Percentiles rank a stretch among this genome's conserved stretches.
Evolutionary conservation across 2,329 filamentous ascomycete genomes (phyloP).

Genomic region (Claviceps spartinae): DNA sequence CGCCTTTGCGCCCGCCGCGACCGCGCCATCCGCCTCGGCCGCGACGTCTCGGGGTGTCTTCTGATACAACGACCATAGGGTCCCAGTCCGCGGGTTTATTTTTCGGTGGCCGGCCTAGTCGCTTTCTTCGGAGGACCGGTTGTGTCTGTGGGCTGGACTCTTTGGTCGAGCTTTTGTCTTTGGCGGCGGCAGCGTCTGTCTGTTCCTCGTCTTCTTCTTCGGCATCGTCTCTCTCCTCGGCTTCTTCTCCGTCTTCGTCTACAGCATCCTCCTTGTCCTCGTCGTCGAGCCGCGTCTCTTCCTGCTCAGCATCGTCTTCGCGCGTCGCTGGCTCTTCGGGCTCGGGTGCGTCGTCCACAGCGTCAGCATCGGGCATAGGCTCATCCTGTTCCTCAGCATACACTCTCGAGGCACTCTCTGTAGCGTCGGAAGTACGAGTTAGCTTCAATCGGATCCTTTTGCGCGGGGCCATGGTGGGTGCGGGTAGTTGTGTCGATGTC

Average conservation of each 20-base stretch:
- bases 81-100: constrained; percentile 73
- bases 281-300: constrained; percentile 24
- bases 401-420: constrained; percentile 29
- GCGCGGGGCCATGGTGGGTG: constrained; percentile 14
- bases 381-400: constrained; percentile 29
- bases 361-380: constrained; percentile 21
- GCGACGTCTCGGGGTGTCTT: constrained; percentile 47
- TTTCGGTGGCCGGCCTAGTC: constrained; percentile 76
- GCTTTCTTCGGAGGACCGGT: constrained; percentile 56
- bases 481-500: not conserved
- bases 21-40: constrained; percentile 60
- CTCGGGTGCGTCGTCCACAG: constrained; percentile 8
- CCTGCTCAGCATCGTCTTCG: constrained; percentile 20
- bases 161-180: constrained; percentile 32
- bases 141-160: constrained; percentile 43
- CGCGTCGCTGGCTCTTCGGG: constrained; percentile 15
- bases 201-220: constrained; percentile 24
- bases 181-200: constrained; percentile 18
- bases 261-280: constrained; percentile 31
- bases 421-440: constrained; percentile 15
- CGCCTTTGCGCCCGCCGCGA: constrained; percentile 52
- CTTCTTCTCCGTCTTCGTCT: constrained; percentile 17
- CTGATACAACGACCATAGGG: constrained; percentile 41
- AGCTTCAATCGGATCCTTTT: constrained; percentile 20
- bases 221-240: constrained; percentile 11